Evolutionary conservation across 106 monocot genomes (phyloP).

Genomic region (Hemerocallis citrina): DNA sequence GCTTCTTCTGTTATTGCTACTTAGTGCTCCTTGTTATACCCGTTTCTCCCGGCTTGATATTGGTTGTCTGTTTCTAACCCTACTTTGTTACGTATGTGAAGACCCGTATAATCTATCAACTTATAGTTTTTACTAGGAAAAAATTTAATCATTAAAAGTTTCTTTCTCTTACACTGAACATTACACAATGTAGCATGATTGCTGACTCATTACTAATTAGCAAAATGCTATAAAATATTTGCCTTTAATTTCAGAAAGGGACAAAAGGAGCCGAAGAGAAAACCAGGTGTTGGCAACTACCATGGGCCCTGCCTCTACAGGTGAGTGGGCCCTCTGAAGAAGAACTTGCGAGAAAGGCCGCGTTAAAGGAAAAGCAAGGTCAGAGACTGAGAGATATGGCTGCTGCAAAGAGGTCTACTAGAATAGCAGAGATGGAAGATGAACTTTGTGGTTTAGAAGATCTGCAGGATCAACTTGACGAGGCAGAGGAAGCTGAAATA

Average conservation of each 20-base stretch:
- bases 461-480: conserved; percentile 61
- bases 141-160: too few species aligned
- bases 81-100: too few species aligned
- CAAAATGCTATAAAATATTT: neutral
- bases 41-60: too few species aligned
- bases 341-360: conserved; percentile 91
- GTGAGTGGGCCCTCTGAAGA: conserved; percentile 75
- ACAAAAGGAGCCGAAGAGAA: conserved; percentile 80
- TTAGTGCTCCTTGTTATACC: too few species aligned
- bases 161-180: too few species aligned
- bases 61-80: too few species aligned
- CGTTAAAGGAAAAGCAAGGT: conserved; percentile 76
- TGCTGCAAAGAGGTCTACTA: conserved; percentile 52
- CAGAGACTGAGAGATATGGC: conserved; percentile 93
- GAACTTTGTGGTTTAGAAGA: conserved; percentile 54
- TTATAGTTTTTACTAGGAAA: too few species aligned
- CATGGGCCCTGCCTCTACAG: conserved; percentile 78
- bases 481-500: conserved; percentile 52
- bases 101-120: too few species aligned
- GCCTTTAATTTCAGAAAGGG: conserved; percentile 41
- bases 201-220: too few species aligned
- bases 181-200: too few species aligned
- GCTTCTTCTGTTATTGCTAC: neutral
- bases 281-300: conserved; percentile 81
- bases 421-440: conserved; percentile 72